A percentile compares a stretch with the other conserved stretches of the same genome.
Evolutionary conservation across 352 stramenopile species (phyloP).

Genomic region (Pythium aquatile): DNA sequence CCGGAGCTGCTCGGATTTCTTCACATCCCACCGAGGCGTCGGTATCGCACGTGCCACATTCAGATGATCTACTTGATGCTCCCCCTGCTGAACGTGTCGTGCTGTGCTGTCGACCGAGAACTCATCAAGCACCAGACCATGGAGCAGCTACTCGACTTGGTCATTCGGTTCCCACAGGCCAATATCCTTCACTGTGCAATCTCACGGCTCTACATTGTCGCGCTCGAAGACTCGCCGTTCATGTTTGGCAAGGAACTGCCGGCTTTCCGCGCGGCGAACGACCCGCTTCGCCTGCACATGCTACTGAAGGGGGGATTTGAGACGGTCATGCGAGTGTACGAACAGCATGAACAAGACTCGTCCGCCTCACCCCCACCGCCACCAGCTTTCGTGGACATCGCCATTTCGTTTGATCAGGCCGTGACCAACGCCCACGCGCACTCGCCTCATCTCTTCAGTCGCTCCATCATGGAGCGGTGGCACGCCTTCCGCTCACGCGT

Average conservation of each 20-base stretch:
- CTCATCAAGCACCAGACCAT: conserved; percentile 43
- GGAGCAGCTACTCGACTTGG: conserved; percentile 78
- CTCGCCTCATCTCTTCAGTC: conserved; percentile 44
- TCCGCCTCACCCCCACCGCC: not conserved
- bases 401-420: conserved; percentile 75
- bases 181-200: conserved; percentile 74
- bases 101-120: conserved; percentile 46
- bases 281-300: conserved; percentile 53
- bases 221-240: conserved; percentile 74
- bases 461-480: conserved; percentile 40
- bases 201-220: conserved; percentile 69
- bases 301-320: conserved; percentile 47
- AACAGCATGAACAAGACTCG: conserved; percentile 5
- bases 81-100: conserved; percentile 73
- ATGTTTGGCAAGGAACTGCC: conserved; percentile 81
- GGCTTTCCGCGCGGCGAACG: conserved; percentile 49
- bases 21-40: conserved; percentile 22
- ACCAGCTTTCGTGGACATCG: conserved; percentile 63
- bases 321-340: conserved; percentile 42
- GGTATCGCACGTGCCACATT: conserved; percentile 60
- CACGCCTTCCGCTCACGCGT: conserved; percentile 46
- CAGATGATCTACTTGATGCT: conserved; percentile 77
- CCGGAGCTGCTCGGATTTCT: conserved; percentile 43
- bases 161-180: conserved; percentile 89
- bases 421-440: conserved; percentile 59